These are phyloP conservation scores for Striga hermonthica DNA, from an alignment of 305 asterid genomes.

Conservation along the genomic window DNA sequence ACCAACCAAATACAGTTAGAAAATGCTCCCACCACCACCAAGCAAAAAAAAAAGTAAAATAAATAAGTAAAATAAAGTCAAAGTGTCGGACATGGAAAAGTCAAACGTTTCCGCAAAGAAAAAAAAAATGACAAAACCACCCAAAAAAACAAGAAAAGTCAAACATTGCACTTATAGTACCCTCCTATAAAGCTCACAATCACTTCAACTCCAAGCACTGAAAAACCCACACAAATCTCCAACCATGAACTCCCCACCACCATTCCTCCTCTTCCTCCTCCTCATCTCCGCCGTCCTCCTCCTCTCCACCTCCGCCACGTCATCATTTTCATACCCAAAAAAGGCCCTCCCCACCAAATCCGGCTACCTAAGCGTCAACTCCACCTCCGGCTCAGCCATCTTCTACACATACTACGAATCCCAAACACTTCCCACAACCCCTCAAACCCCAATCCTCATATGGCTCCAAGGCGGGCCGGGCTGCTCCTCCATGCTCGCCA, in stretches of 20 bases:
- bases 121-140: no score
- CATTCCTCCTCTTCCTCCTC: constrained; percentile 23
- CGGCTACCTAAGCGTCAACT: constrained; percentile 72
- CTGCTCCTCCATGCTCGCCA: constrained; percentile 79
- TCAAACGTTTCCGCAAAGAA: constrained; percentile 16
- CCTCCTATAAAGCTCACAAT: constrained; percentile 26
- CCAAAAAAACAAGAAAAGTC: constrained; percentile 22
- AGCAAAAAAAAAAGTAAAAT: no score
- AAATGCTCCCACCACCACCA: no score
- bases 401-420: constrained; percentile 85
- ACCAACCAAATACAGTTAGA: constrained; percentile 24
- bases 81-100: constrained; percentile 23
- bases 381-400: constrained; percentile 67
- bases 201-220: not conserved
- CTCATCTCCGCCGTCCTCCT: constrained; percentile 38
- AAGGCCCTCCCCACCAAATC: constrained; percentile 75
- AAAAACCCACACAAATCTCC: not conserved
- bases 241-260: constrained; percentile 38
- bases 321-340: constrained; percentile 42
- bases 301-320: constrained; percentile 29
- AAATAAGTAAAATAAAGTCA: not conserved
- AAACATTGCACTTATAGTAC: constrained; percentile 24
- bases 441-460: constrained; percentile 61
- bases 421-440: constrained; percentile 33
- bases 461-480: constrained; percentile 98